phyloP scores from a whole-genome alignment of 2,329 filamentous ascomycete species.

The Fusarium aywerte region DNA sequence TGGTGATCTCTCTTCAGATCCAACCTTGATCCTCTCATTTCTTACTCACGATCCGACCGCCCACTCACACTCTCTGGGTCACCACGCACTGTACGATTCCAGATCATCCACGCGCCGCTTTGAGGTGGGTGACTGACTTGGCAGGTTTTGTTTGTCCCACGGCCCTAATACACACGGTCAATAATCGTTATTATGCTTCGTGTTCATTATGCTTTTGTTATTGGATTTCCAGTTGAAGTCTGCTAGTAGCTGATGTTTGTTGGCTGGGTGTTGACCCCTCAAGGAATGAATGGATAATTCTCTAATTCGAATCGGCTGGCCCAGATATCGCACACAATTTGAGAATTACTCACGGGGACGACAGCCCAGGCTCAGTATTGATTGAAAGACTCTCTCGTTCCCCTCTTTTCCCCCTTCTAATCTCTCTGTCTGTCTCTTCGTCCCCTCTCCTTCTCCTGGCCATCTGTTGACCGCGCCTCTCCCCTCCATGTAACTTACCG shows the following conservation, averaged over 20 bases:
- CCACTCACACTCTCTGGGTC: slow-evolving; percentile 29
- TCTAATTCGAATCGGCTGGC: not conserved
- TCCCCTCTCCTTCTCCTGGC: slow-evolving; percentile 13
- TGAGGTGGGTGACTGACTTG: slow-evolving; percentile 38
- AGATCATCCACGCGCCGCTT: slow-evolving; percentile 41
- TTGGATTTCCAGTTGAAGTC: not conserved
- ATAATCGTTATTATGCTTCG: not conserved
- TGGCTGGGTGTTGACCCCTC: not conserved
- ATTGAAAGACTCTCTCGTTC: slow-evolving; percentile 12
- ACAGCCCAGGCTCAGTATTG: not conserved
- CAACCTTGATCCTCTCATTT: slow-evolving; percentile 30
- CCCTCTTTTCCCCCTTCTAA: slow-evolving; percentile 22
- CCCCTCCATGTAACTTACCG: slow-evolving; percentile 25
- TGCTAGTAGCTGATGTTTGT: not conserved
- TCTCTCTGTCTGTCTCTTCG: slow-evolving; percentile 19
- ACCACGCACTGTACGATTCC: slow-evolving; percentile 42
- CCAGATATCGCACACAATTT: not conserved
- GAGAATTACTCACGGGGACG: not conserved
- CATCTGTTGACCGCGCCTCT: slow-evolving; percentile 32
- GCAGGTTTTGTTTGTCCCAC: slow-evolving; percentile 42
- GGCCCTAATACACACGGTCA: slow-evolving; percentile 17
- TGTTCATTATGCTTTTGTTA: slow-evolving; percentile 11
- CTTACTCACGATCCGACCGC: slow-evolving; percentile 38
- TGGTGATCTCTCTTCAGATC: slow-evolving; percentile 1
- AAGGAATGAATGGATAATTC: not conserved